A percentile compares a stretch with the other conserved stretches of the same genome.
Conservation (phyloP, 1,139 yeast species). For the Pichia cactophila region DNA sequence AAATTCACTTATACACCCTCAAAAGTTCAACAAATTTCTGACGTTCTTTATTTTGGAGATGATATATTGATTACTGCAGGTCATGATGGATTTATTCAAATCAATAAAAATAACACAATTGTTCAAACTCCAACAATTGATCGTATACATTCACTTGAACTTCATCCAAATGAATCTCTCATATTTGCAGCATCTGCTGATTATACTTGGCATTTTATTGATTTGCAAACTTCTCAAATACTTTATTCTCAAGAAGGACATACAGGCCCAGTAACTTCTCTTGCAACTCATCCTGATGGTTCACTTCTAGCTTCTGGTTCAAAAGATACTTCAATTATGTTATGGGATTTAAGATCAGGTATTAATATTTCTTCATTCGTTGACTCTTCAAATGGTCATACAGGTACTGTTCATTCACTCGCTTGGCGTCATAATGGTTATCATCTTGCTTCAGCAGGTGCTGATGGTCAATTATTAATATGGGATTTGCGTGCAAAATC, state of each 20-base stretch:
- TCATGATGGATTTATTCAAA: neutral
- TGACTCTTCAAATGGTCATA: constrained; percentile 50
- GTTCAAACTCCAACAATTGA: constrained; percentile 8
- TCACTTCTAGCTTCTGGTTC: constrained; percentile 73
- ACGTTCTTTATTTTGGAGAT: neutral
- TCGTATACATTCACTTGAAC: constrained; percentile 56
- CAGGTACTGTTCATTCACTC: constrained; percentile 59
- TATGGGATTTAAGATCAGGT: constrained; percentile 90
- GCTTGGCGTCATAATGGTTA: constrained; percentile 77
- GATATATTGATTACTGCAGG: neutral
- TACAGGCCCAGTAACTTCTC: constrained; percentile 58
- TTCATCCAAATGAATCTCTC: constrained; percentile 56
- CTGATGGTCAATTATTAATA: constrained; percentile 69
- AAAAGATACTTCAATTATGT: constrained; percentile 59
- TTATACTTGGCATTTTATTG: constrained; percentile 89
- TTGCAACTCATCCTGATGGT: constrained; percentile 73
- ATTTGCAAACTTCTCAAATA: constrained; percentile 40
- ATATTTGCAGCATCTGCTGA: constrained; percentile 76
- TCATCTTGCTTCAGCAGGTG: constrained; percentile 76
- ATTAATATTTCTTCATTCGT: constrained; percentile 38
- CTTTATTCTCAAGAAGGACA: constrained; percentile 78
- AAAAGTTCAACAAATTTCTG: neutral
- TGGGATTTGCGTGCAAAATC: constrained; percentile 71
- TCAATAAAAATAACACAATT: neutral
- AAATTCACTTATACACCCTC: neutral